Conservation (phyloP, 257 asterid species). For the Penstemon barbatus region DNA sequence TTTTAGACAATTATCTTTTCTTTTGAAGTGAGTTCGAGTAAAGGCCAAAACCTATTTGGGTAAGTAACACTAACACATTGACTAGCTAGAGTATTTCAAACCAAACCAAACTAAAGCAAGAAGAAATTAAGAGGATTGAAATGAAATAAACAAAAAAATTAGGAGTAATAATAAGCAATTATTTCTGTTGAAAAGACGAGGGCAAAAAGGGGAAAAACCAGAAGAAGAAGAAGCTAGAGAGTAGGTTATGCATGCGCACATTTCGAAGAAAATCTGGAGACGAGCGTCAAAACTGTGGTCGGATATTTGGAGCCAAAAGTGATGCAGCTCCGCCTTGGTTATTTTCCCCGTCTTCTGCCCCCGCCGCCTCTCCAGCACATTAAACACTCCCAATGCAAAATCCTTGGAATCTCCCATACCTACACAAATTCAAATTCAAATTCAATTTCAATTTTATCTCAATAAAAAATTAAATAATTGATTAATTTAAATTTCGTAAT, state of each 20-base stretch:
- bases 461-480: background rate
- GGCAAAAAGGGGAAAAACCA: background rate
- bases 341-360: conserved; percentile 56
- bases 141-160: no score
- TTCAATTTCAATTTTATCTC: no score
- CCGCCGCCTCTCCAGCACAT: conserved; percentile 74
- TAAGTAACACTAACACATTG: no score
- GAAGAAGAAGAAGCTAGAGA: background rate
- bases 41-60: no score
- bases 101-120: no score
- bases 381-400: conserved; percentile 81
- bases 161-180: no score
- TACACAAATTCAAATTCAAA: background rate
- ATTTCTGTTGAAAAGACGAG: no score
- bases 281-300: conserved; percentile 91
- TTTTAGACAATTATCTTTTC: no score
- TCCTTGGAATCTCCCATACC: conserved; percentile 95
- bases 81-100: no score
- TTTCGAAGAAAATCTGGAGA: conserved; percentile 93
- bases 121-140: no score
- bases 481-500: background rate
- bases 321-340: conserved; percentile 77
- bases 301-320: conserved; percentile 83
- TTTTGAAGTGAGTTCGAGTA: no score
- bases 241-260: conserved; percentile 42